Percentiles rank a stretch among this genome's conserved stretches.
Evolutionary conservation across 2,329 filamentous ascomycete species (phyloP).

Genomic region (Escovopsis weberi): DNA sequence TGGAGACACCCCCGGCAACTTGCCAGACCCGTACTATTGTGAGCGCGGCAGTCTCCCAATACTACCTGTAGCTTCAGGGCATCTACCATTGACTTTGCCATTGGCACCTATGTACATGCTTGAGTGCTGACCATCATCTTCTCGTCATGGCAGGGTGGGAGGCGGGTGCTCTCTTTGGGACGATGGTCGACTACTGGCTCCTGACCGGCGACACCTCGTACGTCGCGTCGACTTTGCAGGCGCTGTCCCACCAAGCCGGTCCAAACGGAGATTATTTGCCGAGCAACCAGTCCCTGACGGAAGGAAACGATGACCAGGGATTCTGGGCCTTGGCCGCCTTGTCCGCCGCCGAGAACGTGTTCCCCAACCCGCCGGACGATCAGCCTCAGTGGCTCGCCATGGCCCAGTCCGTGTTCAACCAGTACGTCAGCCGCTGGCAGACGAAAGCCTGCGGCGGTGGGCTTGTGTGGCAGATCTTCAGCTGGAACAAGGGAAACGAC

Average conservation of each 20-base stretch:
- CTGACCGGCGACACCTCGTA: slow-evolving; percentile 53
- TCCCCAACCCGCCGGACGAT: slow-evolving; percentile 48
- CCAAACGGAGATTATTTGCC: slow-evolving; percentile 51
- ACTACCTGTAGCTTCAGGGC: neutral
- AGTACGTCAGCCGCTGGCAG: slow-evolving; percentile 60
- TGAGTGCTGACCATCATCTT: too few species aligned
- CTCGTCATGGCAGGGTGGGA: slow-evolving; percentile 43
- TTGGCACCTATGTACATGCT: too few species aligned
- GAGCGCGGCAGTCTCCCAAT: slow-evolving; percentile 24
- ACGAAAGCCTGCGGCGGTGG: slow-evolving; percentile 51
- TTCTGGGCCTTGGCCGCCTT: slow-evolving; percentile 81
- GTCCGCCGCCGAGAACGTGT: slow-evolving; percentile 62
- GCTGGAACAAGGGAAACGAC: slow-evolving; percentile 56
- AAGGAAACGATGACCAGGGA: slow-evolving; percentile 63
- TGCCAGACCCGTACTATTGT: slow-evolving; percentile 52
- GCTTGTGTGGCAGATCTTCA: slow-evolving; percentile 74
- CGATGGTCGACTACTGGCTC: slow-evolving; percentile 58
- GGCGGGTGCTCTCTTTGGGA: slow-evolving; percentile 55
- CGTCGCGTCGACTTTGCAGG: slow-evolving; percentile 43
- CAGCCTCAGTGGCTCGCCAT: slow-evolving; percentile 62
- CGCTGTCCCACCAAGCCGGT: slow-evolving; percentile 45
- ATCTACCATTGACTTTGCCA: neutral
- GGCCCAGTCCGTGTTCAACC: slow-evolving; percentile 67
- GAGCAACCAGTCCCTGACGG: slow-evolving; percentile 43
- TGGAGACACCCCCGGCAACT: slow-evolving; percentile 41